Evolutionary conservation across 495 filamentous ascomycete species (phyloP).

Genomic region (Annulohypoxylon moriforme): DNA sequence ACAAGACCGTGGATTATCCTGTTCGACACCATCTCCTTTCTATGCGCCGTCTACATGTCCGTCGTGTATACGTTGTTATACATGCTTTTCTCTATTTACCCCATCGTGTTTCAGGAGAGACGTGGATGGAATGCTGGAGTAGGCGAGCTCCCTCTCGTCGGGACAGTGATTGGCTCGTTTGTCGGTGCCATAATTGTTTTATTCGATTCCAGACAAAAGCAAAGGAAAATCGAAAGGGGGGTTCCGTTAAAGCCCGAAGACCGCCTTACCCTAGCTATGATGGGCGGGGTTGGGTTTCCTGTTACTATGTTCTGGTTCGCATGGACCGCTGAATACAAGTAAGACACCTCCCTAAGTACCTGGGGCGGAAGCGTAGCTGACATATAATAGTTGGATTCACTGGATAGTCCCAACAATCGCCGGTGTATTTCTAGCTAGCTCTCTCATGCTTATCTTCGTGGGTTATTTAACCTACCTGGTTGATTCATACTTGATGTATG

Average conservation of each 20-base stretch:
- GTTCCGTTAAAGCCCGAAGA: constrained; percentile 52
- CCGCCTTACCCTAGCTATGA: constrained; percentile 57
- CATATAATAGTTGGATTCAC: constrained; percentile 47
- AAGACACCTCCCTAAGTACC: not conserved
- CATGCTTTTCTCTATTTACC: constrained; percentile 64
- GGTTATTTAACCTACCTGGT: constrained; percentile 75
- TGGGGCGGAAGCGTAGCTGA: not conserved
- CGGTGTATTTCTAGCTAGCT: constrained; percentile 50
- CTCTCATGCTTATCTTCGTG: constrained; percentile 55
- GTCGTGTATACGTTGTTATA: constrained; percentile 66
- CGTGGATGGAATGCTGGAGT: constrained; percentile 66
- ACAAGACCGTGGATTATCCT: constrained; percentile 58
- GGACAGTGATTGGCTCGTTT: constrained; percentile 50
- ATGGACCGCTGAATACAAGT: constrained; percentile 53
- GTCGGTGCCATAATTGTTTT: constrained; percentile 57
- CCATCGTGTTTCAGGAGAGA: constrained; percentile 64
- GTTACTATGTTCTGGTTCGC: constrained; percentile 67
- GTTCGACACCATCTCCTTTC: constrained; percentile 59
- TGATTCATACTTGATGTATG: constrained; percentile 76
- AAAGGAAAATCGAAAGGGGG: constrained; percentile 44
- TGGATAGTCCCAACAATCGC: constrained; percentile 63
- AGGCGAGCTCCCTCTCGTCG: constrained; percentile 62
- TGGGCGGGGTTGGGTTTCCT: constrained; percentile 61
- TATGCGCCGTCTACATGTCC: constrained; percentile 63
- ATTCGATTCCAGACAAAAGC: constrained; percentile 46